Conservation (phyloP, 768 basidiomycete species). For the Filobasidium floriforme region DNA sequence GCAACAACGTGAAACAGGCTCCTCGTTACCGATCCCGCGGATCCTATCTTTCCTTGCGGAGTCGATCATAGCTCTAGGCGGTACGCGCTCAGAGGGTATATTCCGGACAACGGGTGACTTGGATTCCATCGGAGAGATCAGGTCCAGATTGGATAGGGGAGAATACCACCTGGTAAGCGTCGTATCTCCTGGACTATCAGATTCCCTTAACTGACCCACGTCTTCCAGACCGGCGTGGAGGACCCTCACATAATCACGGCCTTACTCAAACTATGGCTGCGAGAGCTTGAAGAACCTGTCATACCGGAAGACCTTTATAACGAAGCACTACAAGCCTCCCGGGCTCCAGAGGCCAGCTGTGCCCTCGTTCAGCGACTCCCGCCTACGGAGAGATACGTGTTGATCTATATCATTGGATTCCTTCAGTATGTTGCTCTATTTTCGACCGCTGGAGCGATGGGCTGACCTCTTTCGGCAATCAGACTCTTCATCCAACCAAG, state of each 20-base stretch:
- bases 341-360: slow-evolving; percentile 63
- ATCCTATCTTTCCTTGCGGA: slow-evolving; percentile 89
- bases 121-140: slow-evolving; percentile 79
- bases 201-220: neutral
- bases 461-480: neutral
- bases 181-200: neutral
- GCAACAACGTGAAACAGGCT: slow-evolving; percentile 77
- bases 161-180: slow-evolving; percentile 70
- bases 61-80: slow-evolving; percentile 80
- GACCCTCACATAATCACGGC: slow-evolving; percentile 86
- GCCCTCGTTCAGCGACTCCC: slow-evolving; percentile 70
- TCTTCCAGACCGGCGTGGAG: slow-evolving; percentile 54
- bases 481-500: slow-evolving; percentile 67
- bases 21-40: slow-evolving; percentile 75
- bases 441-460: no score
- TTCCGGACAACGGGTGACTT: slow-evolving; percentile 87
- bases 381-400: slow-evolving; percentile 74
- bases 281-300: slow-evolving; percentile 85
- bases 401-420: slow-evolving; percentile 83
- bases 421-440: slow-evolving; percentile 51
- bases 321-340: slow-evolving; percentile 63
- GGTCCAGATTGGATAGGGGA: slow-evolving; percentile 79
- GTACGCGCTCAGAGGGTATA: slow-evolving; percentile 76
- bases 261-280: slow-evolving; percentile 83
- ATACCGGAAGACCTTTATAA: slow-evolving; percentile 87